phyloP scores from a whole-genome alignment of 2,329 filamentous ascomycete genomes.

The Botryotinia globosa region DNA sequence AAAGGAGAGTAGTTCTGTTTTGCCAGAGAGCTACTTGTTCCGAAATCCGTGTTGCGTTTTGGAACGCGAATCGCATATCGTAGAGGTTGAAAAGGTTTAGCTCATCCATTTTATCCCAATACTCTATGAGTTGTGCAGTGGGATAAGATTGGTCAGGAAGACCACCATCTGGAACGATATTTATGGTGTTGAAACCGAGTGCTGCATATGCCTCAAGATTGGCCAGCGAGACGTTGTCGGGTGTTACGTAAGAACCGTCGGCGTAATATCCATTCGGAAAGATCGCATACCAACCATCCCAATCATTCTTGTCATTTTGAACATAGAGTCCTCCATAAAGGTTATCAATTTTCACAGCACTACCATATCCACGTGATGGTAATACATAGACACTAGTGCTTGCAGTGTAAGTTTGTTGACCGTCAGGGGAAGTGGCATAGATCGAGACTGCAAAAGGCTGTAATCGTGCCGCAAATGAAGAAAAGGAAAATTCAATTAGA shows the following conservation, averaged over 20 bases:
- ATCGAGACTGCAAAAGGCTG: conserved; percentile 42
- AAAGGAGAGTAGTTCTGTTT: conserved; percentile 44
- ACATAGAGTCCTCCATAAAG: conserved; percentile 47
- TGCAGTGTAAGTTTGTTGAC: conserved; percentile 39
- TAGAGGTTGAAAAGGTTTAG: conserved; percentile 48
- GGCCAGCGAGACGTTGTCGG: conserved; percentile 35
- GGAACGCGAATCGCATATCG: conserved; percentile 36
- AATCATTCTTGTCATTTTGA: conserved; percentile 37
- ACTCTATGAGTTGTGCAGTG: conserved; percentile 38
- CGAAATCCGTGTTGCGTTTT: conserved; percentile 41
- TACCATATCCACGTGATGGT: conserved; percentile 45
- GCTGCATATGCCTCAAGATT: conserved; percentile 43
- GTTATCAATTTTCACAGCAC: conserved; percentile 47
- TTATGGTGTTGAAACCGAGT: conserved; percentile 47
- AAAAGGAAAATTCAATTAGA: conserved; percentile 41
- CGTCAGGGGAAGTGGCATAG: conserved; percentile 36
- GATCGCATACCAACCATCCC: conserved; percentile 39
- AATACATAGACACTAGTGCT: conserved; percentile 43
- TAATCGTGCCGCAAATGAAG: conserved; percentile 33
- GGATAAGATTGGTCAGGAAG: conserved; percentile 42
- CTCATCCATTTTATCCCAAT: conserved; percentile 45
- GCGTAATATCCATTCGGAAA: conserved; percentile 49
- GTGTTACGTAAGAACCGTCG: conserved; percentile 32
- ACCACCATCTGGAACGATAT: conserved; percentile 41
- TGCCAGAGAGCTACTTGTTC: conserved; percentile 34